Conservation (phyloP, 768 basidiomycete species). For the Austroboletus eburneus region DNA sequence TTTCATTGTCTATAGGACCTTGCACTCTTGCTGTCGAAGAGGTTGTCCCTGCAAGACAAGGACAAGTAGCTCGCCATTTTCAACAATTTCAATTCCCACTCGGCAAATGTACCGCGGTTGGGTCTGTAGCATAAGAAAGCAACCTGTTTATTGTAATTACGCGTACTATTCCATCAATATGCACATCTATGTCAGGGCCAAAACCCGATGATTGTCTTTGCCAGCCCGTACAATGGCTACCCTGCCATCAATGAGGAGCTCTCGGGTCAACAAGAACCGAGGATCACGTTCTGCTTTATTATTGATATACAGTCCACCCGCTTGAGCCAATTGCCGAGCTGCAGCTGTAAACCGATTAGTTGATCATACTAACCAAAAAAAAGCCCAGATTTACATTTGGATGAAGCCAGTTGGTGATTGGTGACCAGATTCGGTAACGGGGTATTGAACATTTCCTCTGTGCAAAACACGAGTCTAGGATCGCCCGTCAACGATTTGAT, state of each 20-base stretch:
- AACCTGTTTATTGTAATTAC: constrained; percentile 12
- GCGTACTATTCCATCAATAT: background rate
- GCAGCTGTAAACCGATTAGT: constrained; percentile 45
- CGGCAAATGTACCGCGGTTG: background rate
- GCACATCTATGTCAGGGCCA: constrained; percentile 35
- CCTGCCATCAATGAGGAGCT: constrained; percentile 55
- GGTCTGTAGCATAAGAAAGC: background rate
- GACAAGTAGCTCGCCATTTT: no score
- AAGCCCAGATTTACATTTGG: constrained; percentile 49
- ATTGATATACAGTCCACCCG: constrained; percentile 74
- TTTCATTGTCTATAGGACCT: constrained; percentile 18
- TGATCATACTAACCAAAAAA: background rate
- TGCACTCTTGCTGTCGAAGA: constrained; percentile 14
- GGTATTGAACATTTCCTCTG: constrained; percentile 43
- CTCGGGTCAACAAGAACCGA: constrained; percentile 36
- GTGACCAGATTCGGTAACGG: constrained; percentile 61
- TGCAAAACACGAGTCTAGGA: constrained; percentile 54
- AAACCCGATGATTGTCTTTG: constrained; percentile 62
- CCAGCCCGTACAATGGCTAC: constrained; percentile 70
- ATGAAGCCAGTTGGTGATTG: constrained; percentile 52
- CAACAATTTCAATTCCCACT: no score
- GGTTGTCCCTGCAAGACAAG: background rate
- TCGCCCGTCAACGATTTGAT: constrained; percentile 60
- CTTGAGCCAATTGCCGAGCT: constrained; percentile 55
- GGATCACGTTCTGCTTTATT: constrained; percentile 51